phyloP scores from a whole-genome alignment of 2,329 filamentous ascomycete genomes.

The Sporothrix globosa region DNA sequence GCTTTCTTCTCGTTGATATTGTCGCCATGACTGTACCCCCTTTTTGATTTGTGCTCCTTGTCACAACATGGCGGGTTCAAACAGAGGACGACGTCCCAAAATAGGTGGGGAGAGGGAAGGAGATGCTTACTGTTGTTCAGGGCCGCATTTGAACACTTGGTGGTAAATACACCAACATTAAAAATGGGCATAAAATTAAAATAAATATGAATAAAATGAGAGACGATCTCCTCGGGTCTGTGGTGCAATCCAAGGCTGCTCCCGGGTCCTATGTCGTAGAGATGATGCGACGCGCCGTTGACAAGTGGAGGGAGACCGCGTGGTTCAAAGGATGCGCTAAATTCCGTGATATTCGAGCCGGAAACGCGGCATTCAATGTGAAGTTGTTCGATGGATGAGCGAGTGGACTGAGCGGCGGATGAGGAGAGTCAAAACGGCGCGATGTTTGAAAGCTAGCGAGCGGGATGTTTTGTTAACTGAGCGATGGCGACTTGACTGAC shows the following conservation, averaged over 20 bases:
- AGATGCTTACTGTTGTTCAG: constrained; percentile 8
- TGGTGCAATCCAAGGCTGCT: not conserved
- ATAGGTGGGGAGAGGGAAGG: not conserved
- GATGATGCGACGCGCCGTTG: constrained; percentile 19
- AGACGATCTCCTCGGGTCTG: not conserved
- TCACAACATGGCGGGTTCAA: not conserved
- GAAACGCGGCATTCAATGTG: not conserved
- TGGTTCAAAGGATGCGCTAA: not conserved
- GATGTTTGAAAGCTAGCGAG: constrained; percentile 3
- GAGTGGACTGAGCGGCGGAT: constrained; percentile 2
- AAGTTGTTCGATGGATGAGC: constrained; percentile 4
- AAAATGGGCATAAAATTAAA: not conserved
- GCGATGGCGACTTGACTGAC: constrained; percentile 8
- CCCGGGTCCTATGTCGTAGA: constrained; percentile 12
- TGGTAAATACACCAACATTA: not conserved
- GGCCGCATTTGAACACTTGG: not conserved
- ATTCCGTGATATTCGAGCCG: not conserved
- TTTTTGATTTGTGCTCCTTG: not conserved
- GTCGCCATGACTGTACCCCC: not conserved
- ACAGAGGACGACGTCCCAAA: not conserved
- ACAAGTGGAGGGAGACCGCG: constrained; percentile 8
- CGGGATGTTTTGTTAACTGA: constrained; percentile 5
- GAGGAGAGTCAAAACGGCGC: constrained; percentile 23
- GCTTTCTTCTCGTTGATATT: not conserved
- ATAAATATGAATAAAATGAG: not conserved